These are phyloP conservation scores for Rhodamnia argentea DNA, from an alignment of 345 rosid species.

Conservation along the genomic window DNA sequence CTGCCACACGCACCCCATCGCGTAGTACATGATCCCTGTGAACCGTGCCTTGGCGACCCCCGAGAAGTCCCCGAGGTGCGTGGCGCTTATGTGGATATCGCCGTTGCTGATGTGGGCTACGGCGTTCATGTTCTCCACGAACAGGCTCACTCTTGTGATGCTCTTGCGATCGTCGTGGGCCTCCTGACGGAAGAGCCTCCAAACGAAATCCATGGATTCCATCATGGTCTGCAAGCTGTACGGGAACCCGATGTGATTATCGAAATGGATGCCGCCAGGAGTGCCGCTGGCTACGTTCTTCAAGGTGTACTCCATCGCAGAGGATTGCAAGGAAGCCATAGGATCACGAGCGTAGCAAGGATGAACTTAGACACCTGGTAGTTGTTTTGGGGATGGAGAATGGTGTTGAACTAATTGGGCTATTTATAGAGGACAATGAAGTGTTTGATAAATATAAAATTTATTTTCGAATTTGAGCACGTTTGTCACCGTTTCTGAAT, in stretches of 20 bases:
- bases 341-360: constrained; percentile 5
- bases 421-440: neutral
- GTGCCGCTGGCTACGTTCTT: constrained; percentile 19
- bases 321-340: constrained; percentile 3
- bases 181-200: constrained; percentile 23
- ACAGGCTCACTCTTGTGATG: constrained; percentile 7
- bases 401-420: neutral
- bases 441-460: too few relatives aligned
- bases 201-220: constrained; percentile 23
- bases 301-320: constrained; percentile 2
- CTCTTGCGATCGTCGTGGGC: constrained; percentile 9
- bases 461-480: too few relatives aligned
- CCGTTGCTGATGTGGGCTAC: constrained; percentile 10
- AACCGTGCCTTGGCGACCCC: constrained; percentile 35
- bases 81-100: constrained; percentile 27
- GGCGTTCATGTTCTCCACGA: constrained; percentile 17
- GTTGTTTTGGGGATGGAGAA: too few relatives aligned
- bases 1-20: constrained; percentile 56
- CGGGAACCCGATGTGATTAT: constrained; percentile 11
- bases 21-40: constrained; percentile 53
- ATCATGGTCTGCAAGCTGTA: constrained; percentile 10
- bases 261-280: constrained; percentile 18
- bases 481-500: too few relatives aligned
- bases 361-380: neutral
- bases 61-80: constrained; percentile 12